Evolutionary conservation across 192 early-diverging fungal genomes (phyloP), one percentile per base, ranked within the genome.

Genomic region (Coemansia sp.): DNA sequence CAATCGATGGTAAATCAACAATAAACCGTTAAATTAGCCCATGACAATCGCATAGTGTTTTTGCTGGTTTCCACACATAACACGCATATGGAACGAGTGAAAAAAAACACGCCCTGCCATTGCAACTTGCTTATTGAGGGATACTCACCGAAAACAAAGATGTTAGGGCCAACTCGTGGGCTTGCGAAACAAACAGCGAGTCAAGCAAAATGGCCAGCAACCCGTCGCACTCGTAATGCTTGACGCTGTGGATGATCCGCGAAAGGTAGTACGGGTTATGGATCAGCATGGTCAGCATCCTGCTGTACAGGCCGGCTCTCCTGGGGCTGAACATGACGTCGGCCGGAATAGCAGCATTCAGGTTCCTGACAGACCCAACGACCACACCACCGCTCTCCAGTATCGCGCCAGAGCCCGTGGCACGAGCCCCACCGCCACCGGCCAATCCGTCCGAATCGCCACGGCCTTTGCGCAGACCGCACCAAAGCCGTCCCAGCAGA

Each of bases 151-250:
- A 74, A 65, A 80, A 80, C 38, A 80, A 37, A 1, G 69, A 65
- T n/a, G 63, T 72, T 65, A 80, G 63, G 25, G 63, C 49, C 8
- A 62, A 43, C 50, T 80, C 78, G 11, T 71, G 56, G 0, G 49
- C 67, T 25, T 63, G 61, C 2, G 61, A 53, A 12, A 62, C 58
- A 75, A 80, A 80, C 51, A 80, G 48, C 38, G 78, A 80, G 63
- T 75, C 73, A 61, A 80, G 39, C 14, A 80, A 53, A 20, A 80
- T 75, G 16, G 55, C 51, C 64, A 80, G 61, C 10, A 80, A 48
- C 12, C 62, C 78, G 38, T 80, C 78, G 67, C 78, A 75, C 54
- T 80, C 78, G 51, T 75, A 65, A 61, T 80, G 67, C 65, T 75
- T 80, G n/a, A 80, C 54, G 1, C 54, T 48, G 14, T 63, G 63